Evolutionary conservation across 352 stramenopile species (phyloP), one percentile per base, ranked within the genome.

Genomic region (Globisporangium cederbergense): DNA sequence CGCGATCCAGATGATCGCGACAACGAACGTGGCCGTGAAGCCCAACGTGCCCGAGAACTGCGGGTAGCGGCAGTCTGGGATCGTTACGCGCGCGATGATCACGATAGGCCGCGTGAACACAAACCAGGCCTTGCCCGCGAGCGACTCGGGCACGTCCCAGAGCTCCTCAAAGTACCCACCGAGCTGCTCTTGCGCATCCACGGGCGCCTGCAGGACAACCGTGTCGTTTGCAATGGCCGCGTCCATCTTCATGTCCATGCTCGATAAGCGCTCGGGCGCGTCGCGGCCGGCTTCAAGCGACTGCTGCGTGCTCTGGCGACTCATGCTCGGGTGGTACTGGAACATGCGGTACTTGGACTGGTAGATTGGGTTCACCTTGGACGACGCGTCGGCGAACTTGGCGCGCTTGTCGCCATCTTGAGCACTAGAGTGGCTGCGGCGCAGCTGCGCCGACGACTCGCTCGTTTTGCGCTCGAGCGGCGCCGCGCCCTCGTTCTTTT

Each of bases 331-430:
- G 22, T 88, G 77, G 49, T 79, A 74, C 66, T 90, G 78, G 62
- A 90, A 88, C 76, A 88, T 82, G 34, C 81, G 77, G 63, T 88
- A 88, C 66, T 90, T 90, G 66, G 77, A 87, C 51, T 75, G 78
- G 54, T 82, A 82, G 42, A 83, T 80, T 7, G 81, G 79, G 59
- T 83, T 88, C 56, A 78, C 45, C 65, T 72, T 75, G 56, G 71
- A 53, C 11, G 43, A 74, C 49, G 83, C 73, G 22, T 80, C 74
- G 1, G 46, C 67, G 28, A 88, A 74, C 7, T 71, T 36, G 60
- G 71, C 34, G 47, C 71, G 62, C 43, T 34, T 28, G 53, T 67
- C 62, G 34, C 40, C 28, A 25, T 51, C 55, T 22, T 54, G 52
- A 3, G 32, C 45, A 7, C 51, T 49, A 13, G 55, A 42, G 53